phyloP scores from a whole-genome alignment of 495 filamentous ascomycete genomes.

The Daldinia bambusicola region DNA sequence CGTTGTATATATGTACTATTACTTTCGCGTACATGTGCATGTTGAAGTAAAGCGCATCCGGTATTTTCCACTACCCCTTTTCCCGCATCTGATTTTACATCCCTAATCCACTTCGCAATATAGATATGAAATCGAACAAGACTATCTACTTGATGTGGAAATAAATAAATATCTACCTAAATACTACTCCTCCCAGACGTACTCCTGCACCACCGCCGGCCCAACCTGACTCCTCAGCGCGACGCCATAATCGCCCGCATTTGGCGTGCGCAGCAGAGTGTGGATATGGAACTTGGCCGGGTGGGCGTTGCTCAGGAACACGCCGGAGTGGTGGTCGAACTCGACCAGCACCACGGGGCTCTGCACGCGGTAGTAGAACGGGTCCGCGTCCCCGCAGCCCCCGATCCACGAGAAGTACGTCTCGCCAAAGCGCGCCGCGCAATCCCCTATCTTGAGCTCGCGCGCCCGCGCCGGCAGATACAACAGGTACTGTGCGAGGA shows the following conservation, averaged over 20 bases:
- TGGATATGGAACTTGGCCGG: constrained; percentile 83
- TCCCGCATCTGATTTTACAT: not conserved
- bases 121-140: no score
- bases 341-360: constrained; percentile 76
- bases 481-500: constrained; percentile 69
- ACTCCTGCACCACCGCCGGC: constrained; percentile 51
- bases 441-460: constrained; percentile 61
- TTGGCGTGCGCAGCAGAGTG: constrained; percentile 74
- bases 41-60: constrained; percentile 24
- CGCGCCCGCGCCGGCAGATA: constrained; percentile 68
- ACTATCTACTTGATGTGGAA: no score
- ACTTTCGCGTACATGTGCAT: not conserved
- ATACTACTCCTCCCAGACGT: constrained; percentile 52
- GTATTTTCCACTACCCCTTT: not conserved
- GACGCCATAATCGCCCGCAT: constrained; percentile 78
- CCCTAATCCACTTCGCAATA: no score
- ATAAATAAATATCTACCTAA: no score
- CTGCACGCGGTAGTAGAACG: constrained; percentile 82
- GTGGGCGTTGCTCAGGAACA: constrained; percentile 76
- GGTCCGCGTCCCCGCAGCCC: constrained; percentile 68
- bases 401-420: constrained; percentile 84
- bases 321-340: constrained; percentile 84
- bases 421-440: constrained; percentile 65
- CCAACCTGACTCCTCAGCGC: constrained; percentile 50
- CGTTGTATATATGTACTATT: not conserved